Conservation (phyloP, 805 yeast species). For the Schwanniomyces yamadae region DNA sequence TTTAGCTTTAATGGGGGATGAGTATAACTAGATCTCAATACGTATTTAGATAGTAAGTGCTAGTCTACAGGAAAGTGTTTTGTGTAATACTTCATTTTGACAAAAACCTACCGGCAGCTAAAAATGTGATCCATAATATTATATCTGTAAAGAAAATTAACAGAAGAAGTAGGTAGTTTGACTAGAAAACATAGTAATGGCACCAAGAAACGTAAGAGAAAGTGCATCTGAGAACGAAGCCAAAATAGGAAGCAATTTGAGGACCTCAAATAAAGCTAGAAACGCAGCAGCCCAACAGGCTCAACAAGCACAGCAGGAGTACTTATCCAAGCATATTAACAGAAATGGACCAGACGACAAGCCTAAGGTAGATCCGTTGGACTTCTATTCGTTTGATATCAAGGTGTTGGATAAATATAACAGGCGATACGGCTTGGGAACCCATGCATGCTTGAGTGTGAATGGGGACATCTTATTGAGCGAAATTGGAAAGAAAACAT, state of each 20-base stretch:
- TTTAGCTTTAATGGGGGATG: too few species aligned
- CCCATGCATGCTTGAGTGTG: slow-evolving; percentile 61
- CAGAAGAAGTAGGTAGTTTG: too few species aligned
- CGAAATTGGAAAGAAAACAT: slow-evolving; percentile 71
- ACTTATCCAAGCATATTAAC: slow-evolving; percentile 63
- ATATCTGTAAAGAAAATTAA: too few species aligned
- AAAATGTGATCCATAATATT: too few species aligned
- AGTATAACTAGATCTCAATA: too few species aligned
- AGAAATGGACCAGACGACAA: slow-evolving; percentile 69
- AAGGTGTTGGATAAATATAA: slow-evolving; percentile 69
- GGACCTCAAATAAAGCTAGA: slow-evolving; percentile 59
- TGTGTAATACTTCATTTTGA: too few species aligned
- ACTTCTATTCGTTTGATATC: slow-evolving; percentile 64
- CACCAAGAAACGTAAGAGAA: slow-evolving; percentile 25
- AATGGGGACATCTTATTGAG: slow-evolving; percentile 71
- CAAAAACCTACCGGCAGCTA: too few species aligned
- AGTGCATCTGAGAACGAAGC: slow-evolving; percentile 38
- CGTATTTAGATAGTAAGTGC: too few species aligned
- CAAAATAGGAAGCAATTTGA: slow-evolving; percentile 22
- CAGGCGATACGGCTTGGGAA: slow-evolving; percentile 52
- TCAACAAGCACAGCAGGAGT: slow-evolving; percentile 72
- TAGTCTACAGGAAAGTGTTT: too few species aligned
- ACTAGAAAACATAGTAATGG: too few species aligned
- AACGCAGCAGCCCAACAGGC: slow-evolving; percentile 64
- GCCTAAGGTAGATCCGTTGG: slow-evolving; percentile 56